These are phyloP conservation scores for Lasiodiplodia gonubiensis DNA, from an alignment of 2,329 filamentous ascomycete genomes.

Conservation along the genomic window DNA sequence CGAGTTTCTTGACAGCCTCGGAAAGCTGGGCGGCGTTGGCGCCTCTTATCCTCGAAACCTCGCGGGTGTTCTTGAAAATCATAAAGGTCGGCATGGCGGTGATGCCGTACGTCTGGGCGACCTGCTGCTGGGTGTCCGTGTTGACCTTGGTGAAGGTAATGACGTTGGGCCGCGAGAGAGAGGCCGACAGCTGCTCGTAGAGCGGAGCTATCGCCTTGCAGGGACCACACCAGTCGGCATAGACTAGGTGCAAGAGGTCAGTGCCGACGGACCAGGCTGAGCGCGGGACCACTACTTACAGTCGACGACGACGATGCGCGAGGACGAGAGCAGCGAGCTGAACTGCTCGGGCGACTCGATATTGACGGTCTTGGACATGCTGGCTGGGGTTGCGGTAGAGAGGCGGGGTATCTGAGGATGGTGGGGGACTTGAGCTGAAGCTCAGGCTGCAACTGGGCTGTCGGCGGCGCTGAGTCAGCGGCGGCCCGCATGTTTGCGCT, in stretches of 20 bases:
- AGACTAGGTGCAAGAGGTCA: constrained; percentile 64
- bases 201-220: constrained; percentile 84
- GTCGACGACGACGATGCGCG: constrained; percentile 82
- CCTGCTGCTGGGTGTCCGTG: constrained; percentile 75
- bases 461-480: neutral
- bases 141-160: constrained; percentile 90
- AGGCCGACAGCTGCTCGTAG: constrained; percentile 76
- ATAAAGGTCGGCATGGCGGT: constrained; percentile 90
- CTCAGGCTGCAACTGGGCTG: constrained; percentile 14
- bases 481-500: constrained; percentile 8
- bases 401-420: constrained; percentile 14
- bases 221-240: constrained; percentile 83
- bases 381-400: constrained; percentile 31
- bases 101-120: constrained; percentile 75
- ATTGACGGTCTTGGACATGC: constrained; percentile 53
- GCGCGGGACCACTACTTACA: constrained; percentile 65
- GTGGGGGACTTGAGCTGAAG: constrained; percentile 10
- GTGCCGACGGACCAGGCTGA: constrained; percentile 30
- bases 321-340: constrained; percentile 68
- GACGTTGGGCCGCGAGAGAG: constrained; percentile 71
- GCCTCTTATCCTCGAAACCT: constrained; percentile 73
- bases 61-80: constrained; percentile 71
- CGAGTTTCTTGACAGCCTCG: constrained; percentile 72
- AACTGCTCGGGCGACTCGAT: constrained; percentile 51
- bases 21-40: constrained; percentile 75